phyloP scores from a whole-genome alignment of 352 stramenopile species.

The Pythium aquatile region DNA sequence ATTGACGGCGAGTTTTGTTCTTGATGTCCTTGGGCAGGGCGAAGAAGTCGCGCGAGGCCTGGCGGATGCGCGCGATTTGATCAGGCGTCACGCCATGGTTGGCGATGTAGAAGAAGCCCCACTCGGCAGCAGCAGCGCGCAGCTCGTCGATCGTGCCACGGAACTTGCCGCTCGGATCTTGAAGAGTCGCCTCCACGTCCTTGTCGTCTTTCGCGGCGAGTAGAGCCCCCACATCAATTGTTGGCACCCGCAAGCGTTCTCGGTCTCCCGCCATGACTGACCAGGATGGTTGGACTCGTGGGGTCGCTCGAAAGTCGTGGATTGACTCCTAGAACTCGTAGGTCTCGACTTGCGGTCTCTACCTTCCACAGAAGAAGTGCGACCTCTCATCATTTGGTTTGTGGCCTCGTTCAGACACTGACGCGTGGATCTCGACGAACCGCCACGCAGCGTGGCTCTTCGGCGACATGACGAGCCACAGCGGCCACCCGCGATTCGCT shows the following conservation, averaged over 20 bases:
- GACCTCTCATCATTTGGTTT: no score
- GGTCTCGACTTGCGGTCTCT: no score
- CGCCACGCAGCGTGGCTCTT: no score
- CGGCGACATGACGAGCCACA: no score
- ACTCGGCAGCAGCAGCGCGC: conserved; percentile 64
- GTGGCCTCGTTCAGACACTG: no score
- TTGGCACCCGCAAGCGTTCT: conserved; percentile 26
- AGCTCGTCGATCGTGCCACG: conserved; percentile 39
- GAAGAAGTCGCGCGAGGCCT: conserved; percentile 80
- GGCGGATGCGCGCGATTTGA: conserved; percentile 61
- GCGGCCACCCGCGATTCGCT: no score
- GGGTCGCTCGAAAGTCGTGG: no score
- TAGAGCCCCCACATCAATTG: conserved; percentile 47
- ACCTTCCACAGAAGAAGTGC: no score
- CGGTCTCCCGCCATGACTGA: no score
- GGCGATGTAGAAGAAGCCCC: conserved; percentile 92
- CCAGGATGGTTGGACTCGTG: no score
- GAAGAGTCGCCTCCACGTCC: conserved; percentile 22
- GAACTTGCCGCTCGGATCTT: conserved; percentile 15
- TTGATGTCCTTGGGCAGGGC: conserved; percentile 60
- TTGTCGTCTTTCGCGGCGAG: conserved; percentile 31
- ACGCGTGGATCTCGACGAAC: no score
- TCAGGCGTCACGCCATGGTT: conserved; percentile 67
- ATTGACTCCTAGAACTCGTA: no score
- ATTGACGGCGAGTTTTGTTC: conserved; percentile 49